Evolutionary conservation across 805 yeast species (phyloP), one percentile per base, ranked within the genome.

Genomic region (Yamadazyma nakazawae): DNA sequence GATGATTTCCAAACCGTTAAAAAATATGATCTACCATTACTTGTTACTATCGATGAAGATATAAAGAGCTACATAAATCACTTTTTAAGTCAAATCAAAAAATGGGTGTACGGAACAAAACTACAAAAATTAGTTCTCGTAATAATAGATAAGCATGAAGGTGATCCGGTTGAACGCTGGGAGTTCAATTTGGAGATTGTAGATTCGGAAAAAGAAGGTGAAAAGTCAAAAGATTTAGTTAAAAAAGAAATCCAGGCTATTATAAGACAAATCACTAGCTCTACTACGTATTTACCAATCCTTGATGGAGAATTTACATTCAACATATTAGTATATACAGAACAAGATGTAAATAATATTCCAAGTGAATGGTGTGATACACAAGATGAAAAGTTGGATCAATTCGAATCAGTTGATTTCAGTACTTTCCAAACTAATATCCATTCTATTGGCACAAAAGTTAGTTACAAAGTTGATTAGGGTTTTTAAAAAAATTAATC

Each of bases 321-420:
- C 63, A 89, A 86, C 57, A 92, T 91, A 0, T 67, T 89, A 44
- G 96, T 90, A 0, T 85, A 84, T 58, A 86, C 96, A 0, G 86
- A 84, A 54, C 83, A 85, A 1, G 67, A 68, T 34, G 61, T 63
- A 40, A 58, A 58, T 24, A 79, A 84, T 3, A 83, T 85, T 2
- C 96, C 96, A 0, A 66, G 74, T 11, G 95, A 88, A 56, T 90
- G 97, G 97, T 80, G 81, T 10, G 96, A 89, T 60, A 78, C 89
- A 2, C 52, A 65, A 40, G 88, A 82, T 56, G 73, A 80, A 2
- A 78, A 78, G 53, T 76, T 79, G 37, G 80, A 82, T 34, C 63
- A 61, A 12, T 68, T 71, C 2, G 96, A 91, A 53, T 68, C 71
- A 26, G 96, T 91, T 12, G 76, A 78, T 54, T 81, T 91, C 54